Base-by-base conservation (phyloP, 176 grass and related monocot genomes). In the Lolium multiflorum region DNA sequence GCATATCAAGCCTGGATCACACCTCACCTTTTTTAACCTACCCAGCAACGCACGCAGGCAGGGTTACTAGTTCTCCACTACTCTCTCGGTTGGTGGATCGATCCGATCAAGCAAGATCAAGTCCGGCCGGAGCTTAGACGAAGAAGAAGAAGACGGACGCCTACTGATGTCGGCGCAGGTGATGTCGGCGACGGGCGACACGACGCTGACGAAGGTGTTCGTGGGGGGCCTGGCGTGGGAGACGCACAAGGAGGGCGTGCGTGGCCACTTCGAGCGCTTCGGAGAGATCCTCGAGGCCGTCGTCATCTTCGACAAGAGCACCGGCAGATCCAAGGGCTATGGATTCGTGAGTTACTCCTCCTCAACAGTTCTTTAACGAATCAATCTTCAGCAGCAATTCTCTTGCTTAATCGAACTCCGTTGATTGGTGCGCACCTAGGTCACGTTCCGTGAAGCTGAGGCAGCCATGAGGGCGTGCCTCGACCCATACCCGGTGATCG, bases 211-310 rank as follows among this genome's bases (percentile, higher is more conserved):
- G 18, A 91, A 88, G 81, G 41, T 91, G 70, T 91, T 91, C 70
- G 89, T 88, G 62, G 89, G 89, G 4, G 89, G 89, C 0, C 82
- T 91, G 41, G 89, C 89, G 11, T 91, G 87, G 83, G 87, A 92
- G 83, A 89, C 84, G 79, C 60, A 74, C 59, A 83, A 91, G 82
- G 89, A 91, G 43, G 89, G 85, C 17, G 58, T 91, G 76, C 68
- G 71, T 12, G 51, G 70, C 61, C 76, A 91, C 77, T 91, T 91
- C 71, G 82, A 85, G 70, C 85, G 80, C 60, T 99, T 89, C 82
- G 97, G 97, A 6, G 94, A 99, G 12, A 99, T 94, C 84, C 92
- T 96, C 25, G 97, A 99, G 87, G 97, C 97, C 16, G 97, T 96
- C 38, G 94, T 99, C 76, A 99, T 99, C 88, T 66, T 87, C 14